These are phyloP conservation scores for Zarea fungicola DNA, from an alignment of 2,329 filamentous ascomycete genomes.

Conservation along the genomic window DNA sequence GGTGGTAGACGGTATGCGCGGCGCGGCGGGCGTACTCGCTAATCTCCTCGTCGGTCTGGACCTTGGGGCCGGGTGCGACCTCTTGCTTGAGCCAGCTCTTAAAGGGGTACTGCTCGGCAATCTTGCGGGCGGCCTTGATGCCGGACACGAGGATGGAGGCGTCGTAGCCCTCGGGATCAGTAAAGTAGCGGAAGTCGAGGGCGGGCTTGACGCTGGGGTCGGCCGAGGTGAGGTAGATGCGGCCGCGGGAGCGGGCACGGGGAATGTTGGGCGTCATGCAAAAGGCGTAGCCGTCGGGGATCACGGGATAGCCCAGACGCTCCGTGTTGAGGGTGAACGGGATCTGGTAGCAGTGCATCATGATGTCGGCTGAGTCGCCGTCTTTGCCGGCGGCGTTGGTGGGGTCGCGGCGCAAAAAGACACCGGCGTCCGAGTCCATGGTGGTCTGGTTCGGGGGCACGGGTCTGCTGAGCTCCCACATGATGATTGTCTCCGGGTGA, in stretches of 20 bases:
- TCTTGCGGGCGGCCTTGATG: constrained; percentile 69
- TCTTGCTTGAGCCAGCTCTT: constrained; percentile 78
- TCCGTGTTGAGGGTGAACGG: constrained; percentile 84
- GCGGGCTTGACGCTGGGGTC: constrained; percentile 75
- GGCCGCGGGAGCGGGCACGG: constrained; percentile 71
- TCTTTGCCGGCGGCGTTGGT: constrained; percentile 63
- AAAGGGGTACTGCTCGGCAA: constrained; percentile 72
- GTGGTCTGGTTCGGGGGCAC: constrained; percentile 75
- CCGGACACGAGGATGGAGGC: constrained; percentile 75
- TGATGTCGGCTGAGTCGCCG: constrained; percentile 74
- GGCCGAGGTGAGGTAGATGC: constrained; percentile 69
- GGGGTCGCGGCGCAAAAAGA: constrained; percentile 76
- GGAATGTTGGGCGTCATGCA: constrained; percentile 93
- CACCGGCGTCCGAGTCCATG: constrained; percentile 85
- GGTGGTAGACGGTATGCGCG: constrained; percentile 88
- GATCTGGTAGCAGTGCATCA: constrained; percentile 98
- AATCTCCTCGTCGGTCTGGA: constrained; percentile 74
- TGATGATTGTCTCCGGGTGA: constrained; percentile 56
- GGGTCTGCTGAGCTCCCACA: constrained; percentile 74
- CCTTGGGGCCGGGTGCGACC: constrained; percentile 67
- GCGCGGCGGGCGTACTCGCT: constrained; percentile 75
- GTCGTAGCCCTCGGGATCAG: constrained; percentile 79
- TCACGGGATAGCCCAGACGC: constrained; percentile 63
- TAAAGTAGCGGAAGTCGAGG: constrained; percentile 86
- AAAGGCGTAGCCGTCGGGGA: constrained; percentile 71